A percentile compares a stretch with the other conserved stretches of the same genome.
Evolutionary conservation across 257 asterid genomes (phyloP).

Genomic region (Plectranthus barbatus): DNA sequence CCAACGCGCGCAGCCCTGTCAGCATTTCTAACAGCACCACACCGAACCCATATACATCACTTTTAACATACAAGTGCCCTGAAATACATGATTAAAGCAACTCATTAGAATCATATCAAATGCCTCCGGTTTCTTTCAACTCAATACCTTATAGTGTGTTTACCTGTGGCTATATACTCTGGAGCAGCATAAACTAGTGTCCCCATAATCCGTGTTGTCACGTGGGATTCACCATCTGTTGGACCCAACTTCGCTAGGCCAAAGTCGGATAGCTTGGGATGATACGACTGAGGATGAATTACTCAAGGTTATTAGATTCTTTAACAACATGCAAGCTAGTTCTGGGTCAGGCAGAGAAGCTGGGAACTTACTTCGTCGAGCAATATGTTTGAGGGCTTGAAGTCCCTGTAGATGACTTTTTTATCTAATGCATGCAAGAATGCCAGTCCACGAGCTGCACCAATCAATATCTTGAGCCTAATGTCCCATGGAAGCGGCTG

Average conservation of each 20-base stretch:
- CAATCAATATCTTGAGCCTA: constrained; percentile 31
- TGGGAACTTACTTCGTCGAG: constrained; percentile 20
- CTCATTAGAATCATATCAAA: too few species aligned
- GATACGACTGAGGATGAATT: constrained; percentile 12
- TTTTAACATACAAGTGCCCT: constrained; percentile 29
- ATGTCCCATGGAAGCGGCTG: constrained; percentile 26
- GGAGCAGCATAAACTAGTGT: constrained; percentile 29
- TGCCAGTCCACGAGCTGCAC: constrained; percentile 32
- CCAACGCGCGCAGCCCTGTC: constrained; percentile 20
- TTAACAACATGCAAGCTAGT: too few species aligned
- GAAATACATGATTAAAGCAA: background rate
- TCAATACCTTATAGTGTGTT: background rate
- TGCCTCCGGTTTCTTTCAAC: too few species aligned
- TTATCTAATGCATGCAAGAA: constrained; percentile 21
- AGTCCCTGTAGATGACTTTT: constrained; percentile 23
- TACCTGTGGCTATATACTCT: constrained; percentile 29
- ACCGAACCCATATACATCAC: constrained; percentile 30
- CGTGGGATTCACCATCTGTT: background rate
- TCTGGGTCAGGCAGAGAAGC: too few species aligned
- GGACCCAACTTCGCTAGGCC: constrained; percentile 28
- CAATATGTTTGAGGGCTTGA: constrained; percentile 35
- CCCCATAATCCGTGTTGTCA: constrained; percentile 22
- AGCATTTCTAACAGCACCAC: constrained; percentile 25
- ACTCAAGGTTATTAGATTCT: too few species aligned
- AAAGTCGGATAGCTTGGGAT: constrained; percentile 26